Base-by-base conservation (phyloP, 1,284 basidiomycete species). In the Wolfiporia cocos region DNA sequence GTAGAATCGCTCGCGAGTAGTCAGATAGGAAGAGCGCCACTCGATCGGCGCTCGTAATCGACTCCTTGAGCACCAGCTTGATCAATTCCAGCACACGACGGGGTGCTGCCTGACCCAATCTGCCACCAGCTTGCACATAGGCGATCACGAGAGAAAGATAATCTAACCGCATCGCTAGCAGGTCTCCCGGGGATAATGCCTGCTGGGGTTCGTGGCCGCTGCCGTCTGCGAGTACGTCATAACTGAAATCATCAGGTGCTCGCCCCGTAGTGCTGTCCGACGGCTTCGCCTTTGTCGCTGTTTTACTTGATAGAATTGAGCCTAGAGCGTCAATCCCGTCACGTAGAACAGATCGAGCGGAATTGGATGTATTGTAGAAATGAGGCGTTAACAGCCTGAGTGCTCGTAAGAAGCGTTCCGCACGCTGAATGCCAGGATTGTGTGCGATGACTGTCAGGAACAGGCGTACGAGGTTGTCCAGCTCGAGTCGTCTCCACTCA, bases 381-480 rank as follows among this genome's bases (percentile, higher is more conserved):
- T 73, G 58, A 1, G 82, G 80, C 0, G 76, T 63, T 24, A 87
- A 62, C 30, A 69, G 68, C 3, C 78, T 71, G 23, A 91, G 68
- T 14, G 86, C 66, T 3, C 68, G 69, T 22, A 90, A 62, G 60
- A 90, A 87, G 42, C 78, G 71, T 51, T 85, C 72, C 1, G 84
- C 81, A 18, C 85, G 76, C 18, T 71, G 59, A 34, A 79, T 78
- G 1, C 74, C 69, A 9, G 82, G 73, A 56, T 88, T 82, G 48
- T 88, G 81, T 2, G 85, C 86, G 42, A 91, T 87, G 46, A 89
- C 81, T 2, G 86, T 90, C 23, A 90, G 69, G 54, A 89, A 78
- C 11, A 91, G 69, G 19, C 78, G 74, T 24, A 87, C 74, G 31
- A 90, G 71, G 53, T 90, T 74, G 44, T 84, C 83, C 48, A 80